Conservation (phyloP, 192 early-diverging fungal species). For the Rhizophagus prolifer region DNA sequence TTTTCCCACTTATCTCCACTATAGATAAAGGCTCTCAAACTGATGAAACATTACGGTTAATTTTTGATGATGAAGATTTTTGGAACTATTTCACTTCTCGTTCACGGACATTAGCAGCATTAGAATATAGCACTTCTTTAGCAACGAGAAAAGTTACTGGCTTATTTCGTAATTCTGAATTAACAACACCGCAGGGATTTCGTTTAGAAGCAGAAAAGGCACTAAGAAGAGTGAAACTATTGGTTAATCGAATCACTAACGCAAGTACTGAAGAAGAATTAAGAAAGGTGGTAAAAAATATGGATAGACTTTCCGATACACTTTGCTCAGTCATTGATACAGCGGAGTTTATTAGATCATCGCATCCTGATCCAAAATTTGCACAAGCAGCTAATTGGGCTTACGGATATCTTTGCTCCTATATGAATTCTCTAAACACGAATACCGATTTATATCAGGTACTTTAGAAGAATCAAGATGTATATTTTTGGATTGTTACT, state of each 20-base stretch:
- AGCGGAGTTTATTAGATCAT: constrained; percentile 88
- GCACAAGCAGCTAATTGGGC: constrained; percentile 75
- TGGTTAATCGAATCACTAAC: constrained; percentile 53
- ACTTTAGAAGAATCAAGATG: constrained; percentile 5
- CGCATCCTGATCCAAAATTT: constrained; percentile 77
- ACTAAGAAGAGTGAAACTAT: constrained; percentile 27
- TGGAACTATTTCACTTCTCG: neutral
- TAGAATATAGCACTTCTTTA: neutral
- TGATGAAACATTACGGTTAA: neutral
- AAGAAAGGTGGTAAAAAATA: constrained; percentile 76
- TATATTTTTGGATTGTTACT: neutral
- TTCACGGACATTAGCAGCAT: constrained; percentile 1
- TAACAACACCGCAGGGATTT: constrained; percentile 20
- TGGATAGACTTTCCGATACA: constrained; percentile 86
- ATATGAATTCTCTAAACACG: constrained; percentile 93
- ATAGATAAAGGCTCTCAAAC: neutral
- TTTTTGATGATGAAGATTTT: neutral
- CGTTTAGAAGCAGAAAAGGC: constrained; percentile 20
- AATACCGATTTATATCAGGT: constrained; percentile 81
- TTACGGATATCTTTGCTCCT: constrained; percentile 72
- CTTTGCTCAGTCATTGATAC: constrained; percentile 91
- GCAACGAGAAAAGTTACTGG: constrained; percentile 9
- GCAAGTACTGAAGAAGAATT: constrained; percentile 57
- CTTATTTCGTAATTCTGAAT: constrained; percentile 22
- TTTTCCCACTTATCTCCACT: neutral